A percentile compares a stretch with the other conserved stretches of the same genome.
Evolutionary conservation across 1,284 basidiomycete genomes (phyloP).

Genomic region (Trametes hirsuta): DNA sequence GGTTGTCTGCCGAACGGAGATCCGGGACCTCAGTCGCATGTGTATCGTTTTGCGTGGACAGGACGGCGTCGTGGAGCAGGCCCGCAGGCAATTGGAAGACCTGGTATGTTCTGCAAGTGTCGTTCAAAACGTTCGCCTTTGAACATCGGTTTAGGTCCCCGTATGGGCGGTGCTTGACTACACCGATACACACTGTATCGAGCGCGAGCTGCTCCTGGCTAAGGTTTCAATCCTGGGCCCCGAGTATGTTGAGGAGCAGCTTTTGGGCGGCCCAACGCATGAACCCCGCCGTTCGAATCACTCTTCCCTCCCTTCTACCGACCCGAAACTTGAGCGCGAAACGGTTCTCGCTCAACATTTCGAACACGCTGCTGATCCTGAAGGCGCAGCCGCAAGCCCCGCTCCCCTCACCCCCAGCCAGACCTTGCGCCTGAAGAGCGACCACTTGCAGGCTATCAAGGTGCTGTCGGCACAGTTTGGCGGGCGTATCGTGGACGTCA

Average conservation of each 20-base stretch:
- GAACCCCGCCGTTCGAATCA: constrained; percentile 52
- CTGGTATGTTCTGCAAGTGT: constrained; percentile 59
- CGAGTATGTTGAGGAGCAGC: constrained; percentile 93
- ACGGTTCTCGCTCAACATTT: constrained; percentile 74
- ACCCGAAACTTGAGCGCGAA: constrained; percentile 69
- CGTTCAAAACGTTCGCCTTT: neutral
- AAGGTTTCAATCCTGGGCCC: constrained; percentile 92
- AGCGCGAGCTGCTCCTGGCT: constrained; percentile 42
- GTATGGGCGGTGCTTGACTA: constrained; percentile 98
- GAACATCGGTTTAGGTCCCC: constrained; percentile 69
- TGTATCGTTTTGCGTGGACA: constrained; percentile 97
- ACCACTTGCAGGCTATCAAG: constrained; percentile 87
- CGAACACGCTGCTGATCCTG: constrained; percentile 49
- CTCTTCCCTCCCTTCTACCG: constrained; percentile 21
- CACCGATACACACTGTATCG: constrained; percentile 77
- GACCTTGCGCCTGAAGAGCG: constrained; percentile 87
- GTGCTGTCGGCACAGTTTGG: constrained; percentile 89
- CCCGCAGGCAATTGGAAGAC: constrained; percentile 91
- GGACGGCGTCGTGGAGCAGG: constrained; percentile 98
- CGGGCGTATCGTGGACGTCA: constrained; percentile 93
- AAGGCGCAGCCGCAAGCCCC: constrained; percentile 14
- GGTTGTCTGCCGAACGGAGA: constrained; percentile 98
- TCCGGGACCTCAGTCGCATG: constrained; percentile 97
- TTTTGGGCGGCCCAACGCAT: constrained; percentile 81
- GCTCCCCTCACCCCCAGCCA: constrained; percentile 64